A percentile compares a stretch with the other conserved stretches of the same genome.
phyloP scores from a whole-genome alignment of 495 filamentous ascomycete genomes.

The Aspergillus heteromorphus region DNA sequence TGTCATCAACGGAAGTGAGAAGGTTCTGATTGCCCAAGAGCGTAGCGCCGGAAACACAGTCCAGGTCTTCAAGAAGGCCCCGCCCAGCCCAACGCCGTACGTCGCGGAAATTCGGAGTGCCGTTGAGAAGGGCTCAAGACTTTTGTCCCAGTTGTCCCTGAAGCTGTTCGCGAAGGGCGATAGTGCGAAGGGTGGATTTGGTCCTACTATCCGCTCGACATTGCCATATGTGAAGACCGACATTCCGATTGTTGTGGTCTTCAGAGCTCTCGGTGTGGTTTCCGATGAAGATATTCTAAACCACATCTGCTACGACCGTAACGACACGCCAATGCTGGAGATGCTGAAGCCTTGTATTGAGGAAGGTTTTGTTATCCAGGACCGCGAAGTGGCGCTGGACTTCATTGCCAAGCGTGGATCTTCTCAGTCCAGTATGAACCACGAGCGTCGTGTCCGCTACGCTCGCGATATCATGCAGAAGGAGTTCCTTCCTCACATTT shows the following conservation, averaged over 20 bases:
- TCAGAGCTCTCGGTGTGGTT: slow-evolving; percentile 90
- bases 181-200: slow-evolving; percentile 67
- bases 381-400: slow-evolving; percentile 90
- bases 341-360: slow-evolving; percentile 95
- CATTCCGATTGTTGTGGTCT: slow-evolving; percentile 89
- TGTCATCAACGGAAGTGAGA: slow-evolving; percentile 99
- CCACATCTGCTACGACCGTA: slow-evolving; percentile 92
- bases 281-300: slow-evolving; percentile 98
- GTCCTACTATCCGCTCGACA: slow-evolving; percentile 81
- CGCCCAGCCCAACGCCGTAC: slow-evolving; percentile 80
- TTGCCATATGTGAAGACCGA: slow-evolving; percentile 91
- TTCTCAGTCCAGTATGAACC: slow-evolving; percentile 61
- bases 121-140: slow-evolving; percentile 87
- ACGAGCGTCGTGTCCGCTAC: slow-evolving; percentile 83
- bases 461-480: slow-evolving; percentile 93
- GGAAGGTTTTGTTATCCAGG: slow-evolving; percentile 92
- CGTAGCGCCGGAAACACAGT: slow-evolving; percentile 96
- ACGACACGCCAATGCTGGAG: slow-evolving; percentile 94
- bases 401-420: slow-evolving; percentile 91
- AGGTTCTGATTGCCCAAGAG: slow-evolving; percentile 97
- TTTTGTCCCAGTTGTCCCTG: slow-evolving; percentile 84
- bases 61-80: slow-evolving; percentile 95
- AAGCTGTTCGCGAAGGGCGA: slow-evolving; percentile 85
- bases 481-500: slow-evolving; percentile 94
- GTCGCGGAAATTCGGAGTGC: slow-evolving; percentile 94